Evolutionary conservation across 331 rosid species (phyloP).

Genomic region (Malus hybrid): DNA sequence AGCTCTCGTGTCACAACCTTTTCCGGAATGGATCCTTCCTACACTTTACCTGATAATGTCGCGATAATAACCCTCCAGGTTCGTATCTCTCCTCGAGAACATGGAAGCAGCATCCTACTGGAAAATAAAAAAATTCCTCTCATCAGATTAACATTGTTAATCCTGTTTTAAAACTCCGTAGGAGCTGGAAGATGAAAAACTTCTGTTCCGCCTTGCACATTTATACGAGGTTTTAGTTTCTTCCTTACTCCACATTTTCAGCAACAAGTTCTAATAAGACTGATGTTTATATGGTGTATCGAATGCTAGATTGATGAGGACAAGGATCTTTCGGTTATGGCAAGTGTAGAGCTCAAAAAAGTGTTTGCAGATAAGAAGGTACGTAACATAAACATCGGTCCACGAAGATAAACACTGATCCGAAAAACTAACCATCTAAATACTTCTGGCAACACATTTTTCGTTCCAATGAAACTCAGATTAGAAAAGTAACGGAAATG

Average conservation of each 20-base stretch:
- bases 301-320: constrained; percentile 60
- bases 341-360: constrained; percentile 52
- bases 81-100: constrained; percentile 1
- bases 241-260: neutral
- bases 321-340: constrained; percentile 48
- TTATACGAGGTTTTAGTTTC: constrained; percentile 50
- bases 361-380: constrained; percentile 61
- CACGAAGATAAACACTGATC: neutral
- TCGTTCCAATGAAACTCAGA: constrained; percentile 28
- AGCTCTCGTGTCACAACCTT: constrained; percentile 50
- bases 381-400: neutral
- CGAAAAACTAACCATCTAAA: neutral
- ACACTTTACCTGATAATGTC: constrained; percentile 60
- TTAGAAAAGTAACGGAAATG: constrained; percentile 41
- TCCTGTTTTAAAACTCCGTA: constrained; percentile 18
- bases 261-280: neutral
- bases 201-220: constrained; percentile 71
- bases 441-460: neutral
- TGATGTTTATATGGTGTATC: neutral
- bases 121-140: neutral
- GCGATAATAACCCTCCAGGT: constrained; percentile 82
- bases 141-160: too few species aligned
- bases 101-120: neutral
- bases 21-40: constrained; percentile 53
- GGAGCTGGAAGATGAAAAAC: constrained; percentile 58